phyloP scores from a whole-genome alignment of 1,284 basidiomycete species.

The Laetiporus sulphureus region DNA sequence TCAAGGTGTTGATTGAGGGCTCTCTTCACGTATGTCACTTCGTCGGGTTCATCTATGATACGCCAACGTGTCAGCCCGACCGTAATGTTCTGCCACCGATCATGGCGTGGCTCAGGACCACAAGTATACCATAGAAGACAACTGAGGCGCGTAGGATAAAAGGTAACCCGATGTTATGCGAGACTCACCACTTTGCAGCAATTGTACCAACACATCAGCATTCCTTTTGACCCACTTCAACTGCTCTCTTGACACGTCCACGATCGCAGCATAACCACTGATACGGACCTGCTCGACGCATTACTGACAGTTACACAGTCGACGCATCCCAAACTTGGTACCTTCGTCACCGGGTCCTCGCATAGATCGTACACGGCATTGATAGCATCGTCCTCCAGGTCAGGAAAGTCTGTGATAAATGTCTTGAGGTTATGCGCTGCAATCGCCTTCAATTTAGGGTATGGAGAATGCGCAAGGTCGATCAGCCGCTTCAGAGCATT shows the following conservation, averaged over 20 bases:
- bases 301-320: background rate
- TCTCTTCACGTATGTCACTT: constrained; percentile 53
- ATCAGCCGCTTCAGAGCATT: constrained; percentile 32
- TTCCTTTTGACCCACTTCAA: constrained; percentile 60
- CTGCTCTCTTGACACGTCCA: constrained; percentile 52
- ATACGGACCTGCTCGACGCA: constrained; percentile 47
- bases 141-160: background rate
- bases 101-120: background rate
- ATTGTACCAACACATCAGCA: constrained; percentile 63
- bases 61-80: background rate
- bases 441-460: constrained; percentile 40
- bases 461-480: constrained; percentile 29
- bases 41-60: constrained; percentile 56
- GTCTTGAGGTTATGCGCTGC: constrained; percentile 51
- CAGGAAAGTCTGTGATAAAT: constrained; percentile 60
- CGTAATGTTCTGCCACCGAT: background rate
- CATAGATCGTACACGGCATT: constrained; percentile 71
- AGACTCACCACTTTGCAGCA: constrained; percentile 65
- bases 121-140: background rate
- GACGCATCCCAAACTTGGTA: constrained; percentile 19
- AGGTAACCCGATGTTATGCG: background rate
- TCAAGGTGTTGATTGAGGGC: constrained; percentile 58
- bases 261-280: constrained; percentile 59
- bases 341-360: constrained; percentile 56
- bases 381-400: constrained; percentile 65